Percentiles rank a stretch among this genome's conserved stretches.
Conservation (phyloP, 805 yeast genomes). For the Sungouiella blattae region DNA sequence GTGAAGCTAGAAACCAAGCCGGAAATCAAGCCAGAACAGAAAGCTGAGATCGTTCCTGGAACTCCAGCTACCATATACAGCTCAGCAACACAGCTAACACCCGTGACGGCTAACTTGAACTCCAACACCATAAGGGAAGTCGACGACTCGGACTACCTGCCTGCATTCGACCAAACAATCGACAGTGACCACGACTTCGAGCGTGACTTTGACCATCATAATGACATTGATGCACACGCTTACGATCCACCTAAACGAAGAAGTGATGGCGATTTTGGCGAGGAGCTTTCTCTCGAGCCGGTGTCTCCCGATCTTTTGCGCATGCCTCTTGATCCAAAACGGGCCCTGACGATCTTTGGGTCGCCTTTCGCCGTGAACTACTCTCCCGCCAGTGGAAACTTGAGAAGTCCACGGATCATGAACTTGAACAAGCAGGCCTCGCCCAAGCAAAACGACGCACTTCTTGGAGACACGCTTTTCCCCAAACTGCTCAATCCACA, state of each 20-base stretch:
- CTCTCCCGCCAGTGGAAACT: conserved; percentile 4
- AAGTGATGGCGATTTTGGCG: conserved; percentile 18
- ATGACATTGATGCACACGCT: too few relatives aligned
- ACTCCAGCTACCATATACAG: neutral
- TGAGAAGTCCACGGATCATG: neutral
- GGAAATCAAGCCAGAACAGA: neutral
- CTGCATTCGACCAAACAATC: conserved; percentile 5
- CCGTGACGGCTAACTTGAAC: conserved; percentile 14
- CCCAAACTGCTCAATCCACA: conserved; percentile 64
- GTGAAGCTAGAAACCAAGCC: neutral
- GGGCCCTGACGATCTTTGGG: conserved; percentile 21
- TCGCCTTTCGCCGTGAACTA: conserved; percentile 31
- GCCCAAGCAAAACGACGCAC: conserved; percentile 16
- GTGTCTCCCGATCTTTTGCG: conserved; percentile 2
- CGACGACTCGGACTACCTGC: conserved; percentile 17
- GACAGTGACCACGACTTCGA: too few relatives aligned
- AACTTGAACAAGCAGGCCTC: neutral
- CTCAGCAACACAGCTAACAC: neutral
- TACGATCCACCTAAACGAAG: conserved; percentile 24
- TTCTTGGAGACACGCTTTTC: conserved; percentile 54
- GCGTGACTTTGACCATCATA: too few relatives aligned
- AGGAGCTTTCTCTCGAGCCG: conserved; percentile 27
- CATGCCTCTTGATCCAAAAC: conserved; percentile 11
- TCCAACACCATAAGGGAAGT: conserved; percentile 17
- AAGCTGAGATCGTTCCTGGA: neutral